phyloP scores from a whole-genome alignment of 2,329 filamentous ascomycete species.

The Paracamarosporium sp. region DNA sequence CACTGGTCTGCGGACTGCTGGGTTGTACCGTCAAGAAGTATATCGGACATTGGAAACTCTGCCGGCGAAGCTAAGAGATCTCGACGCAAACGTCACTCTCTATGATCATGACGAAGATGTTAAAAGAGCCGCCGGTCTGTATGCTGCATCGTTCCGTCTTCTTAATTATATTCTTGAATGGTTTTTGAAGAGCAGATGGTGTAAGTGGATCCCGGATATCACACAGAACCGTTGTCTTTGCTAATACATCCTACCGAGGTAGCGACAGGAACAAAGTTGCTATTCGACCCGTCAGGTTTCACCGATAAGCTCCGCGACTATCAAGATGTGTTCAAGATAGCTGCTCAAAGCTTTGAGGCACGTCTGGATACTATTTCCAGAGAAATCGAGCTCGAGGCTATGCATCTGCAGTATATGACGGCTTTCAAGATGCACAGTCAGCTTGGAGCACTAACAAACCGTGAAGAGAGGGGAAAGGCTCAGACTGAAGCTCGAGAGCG shows the following conservation, averaged over 20 bases:
- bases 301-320: slow-evolving; percentile 4
- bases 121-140: slow-evolving; percentile 5
- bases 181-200: slow-evolving; percentile 9
- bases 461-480: slow-evolving; percentile 1
- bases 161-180: slow-evolving; percentile 14
- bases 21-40: slow-evolving; percentile 10
- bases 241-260: background rate
- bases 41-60: slow-evolving; percentile 13
- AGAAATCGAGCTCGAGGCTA: background rate
- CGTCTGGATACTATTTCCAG: slow-evolving; percentile 2
- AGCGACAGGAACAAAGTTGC: slow-evolving; percentile 5
- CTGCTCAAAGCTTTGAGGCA: slow-evolving; percentile 7
- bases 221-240: background rate
- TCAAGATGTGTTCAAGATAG: slow-evolving; percentile 5
- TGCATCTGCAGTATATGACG: slow-evolving; percentile 7
- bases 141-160: slow-evolving; percentile 6
- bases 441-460: background rate
- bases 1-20: slow-evolving; percentile 5
- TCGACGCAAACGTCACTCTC: slow-evolving; percentile 5
- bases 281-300: slow-evolving; percentile 4
- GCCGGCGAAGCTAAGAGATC: slow-evolving; percentile 7
- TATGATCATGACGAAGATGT: slow-evolving; percentile 6
- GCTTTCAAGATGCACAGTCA: slow-evolving; percentile 1
- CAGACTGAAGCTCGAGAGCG: background rate
- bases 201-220: background rate